Conservation (phyloP, 2,329 filamentous ascomycete species). For the Triangularia setosa region DNA sequence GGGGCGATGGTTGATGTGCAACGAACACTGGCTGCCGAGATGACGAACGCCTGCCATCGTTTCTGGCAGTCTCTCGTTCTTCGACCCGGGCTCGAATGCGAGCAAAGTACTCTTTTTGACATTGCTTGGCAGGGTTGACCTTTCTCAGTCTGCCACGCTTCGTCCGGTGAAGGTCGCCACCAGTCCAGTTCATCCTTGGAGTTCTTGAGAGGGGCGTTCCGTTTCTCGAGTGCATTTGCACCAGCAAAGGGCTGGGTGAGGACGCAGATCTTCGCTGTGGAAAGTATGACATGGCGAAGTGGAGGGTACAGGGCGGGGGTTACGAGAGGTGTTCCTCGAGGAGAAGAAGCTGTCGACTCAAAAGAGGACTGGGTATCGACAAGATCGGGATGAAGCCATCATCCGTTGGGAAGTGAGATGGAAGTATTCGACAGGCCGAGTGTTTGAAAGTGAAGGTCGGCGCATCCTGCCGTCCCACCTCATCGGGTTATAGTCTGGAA, state of each 20-base stretch:
- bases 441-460: background rate
- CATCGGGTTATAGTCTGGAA: background rate
- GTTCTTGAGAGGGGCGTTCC: background rate
- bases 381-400: background rate
- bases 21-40: background rate
- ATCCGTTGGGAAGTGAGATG: background rate
- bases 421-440: no score
- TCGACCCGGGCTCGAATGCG: conserved; percentile 36
- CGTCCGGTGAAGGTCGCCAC: conserved; percentile 43
- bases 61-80: conserved; percentile 22
- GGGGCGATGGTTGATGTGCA: conserved; percentile 10
- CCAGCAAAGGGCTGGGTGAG: background rate
- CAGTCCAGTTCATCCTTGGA: conserved; percentile 48
- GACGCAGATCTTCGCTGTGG: background rate
- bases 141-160: conserved; percentile 35
- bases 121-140: conserved; percentile 30
- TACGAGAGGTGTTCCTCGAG: no score
- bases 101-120: conserved; percentile 47
- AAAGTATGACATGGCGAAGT: background rate
- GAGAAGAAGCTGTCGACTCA: background rate
- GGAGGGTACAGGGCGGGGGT: background rate
- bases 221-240: background rate
- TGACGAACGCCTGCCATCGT: conserved; percentile 23
- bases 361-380: background rate
- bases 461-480: background rate